Evolutionary conservation across 164 flowering plant genomes (phyloP), one percentile per base, ranked within the genome.

Genomic region (Liquidambar formosana): DNA sequence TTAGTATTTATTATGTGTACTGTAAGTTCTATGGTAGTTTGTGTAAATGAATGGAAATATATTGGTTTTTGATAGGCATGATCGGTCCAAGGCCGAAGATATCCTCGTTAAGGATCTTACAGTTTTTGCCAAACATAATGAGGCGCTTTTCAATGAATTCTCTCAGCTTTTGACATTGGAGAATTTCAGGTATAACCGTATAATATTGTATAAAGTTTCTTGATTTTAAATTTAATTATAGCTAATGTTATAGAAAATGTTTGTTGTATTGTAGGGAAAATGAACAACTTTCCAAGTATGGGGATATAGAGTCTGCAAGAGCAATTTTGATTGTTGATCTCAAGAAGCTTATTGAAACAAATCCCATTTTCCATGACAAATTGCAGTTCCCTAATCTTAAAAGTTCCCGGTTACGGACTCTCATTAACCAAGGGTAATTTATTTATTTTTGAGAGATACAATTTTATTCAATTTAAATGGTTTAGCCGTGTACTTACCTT

Each of bases 221-320:
- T 57, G 13, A 6, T 33, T 49, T 47, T 13, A 10, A 13, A 16
- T 11, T 18, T 26, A n/a, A 44, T 26, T 1, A 3, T 25, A 10
- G 25, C 59, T 11, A 45, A 12, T 65, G 22, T 19, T 15, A 44
- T 23, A 38, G 54, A n/a, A 26, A 63, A 64, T 23, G 25, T 51
- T 3, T 62, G 33, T 41, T 63, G 21, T 16, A 21, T 61, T 65
- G 47, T 53, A 88, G 97, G 85, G 92, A 91, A 75, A 87, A 93
- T 78, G 94, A 93, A 60, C 95, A 87, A 69, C 76, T 93, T 14
- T 89, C 95, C 13, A 91, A 88, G 72, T 91, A 91, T 78, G 97
- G 95, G 46, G 95, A 93, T 70, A 89, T 91, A 0, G 86, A 89
- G 71, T 91, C 97, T 71, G 98, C 97, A 5, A 80, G 98, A 62